A percentile compares a stretch with the other conserved stretches of the same genome.
Conservation (phyloP, 1,284 basidiomycete species). For the Caloboletus inedulis region DNA sequence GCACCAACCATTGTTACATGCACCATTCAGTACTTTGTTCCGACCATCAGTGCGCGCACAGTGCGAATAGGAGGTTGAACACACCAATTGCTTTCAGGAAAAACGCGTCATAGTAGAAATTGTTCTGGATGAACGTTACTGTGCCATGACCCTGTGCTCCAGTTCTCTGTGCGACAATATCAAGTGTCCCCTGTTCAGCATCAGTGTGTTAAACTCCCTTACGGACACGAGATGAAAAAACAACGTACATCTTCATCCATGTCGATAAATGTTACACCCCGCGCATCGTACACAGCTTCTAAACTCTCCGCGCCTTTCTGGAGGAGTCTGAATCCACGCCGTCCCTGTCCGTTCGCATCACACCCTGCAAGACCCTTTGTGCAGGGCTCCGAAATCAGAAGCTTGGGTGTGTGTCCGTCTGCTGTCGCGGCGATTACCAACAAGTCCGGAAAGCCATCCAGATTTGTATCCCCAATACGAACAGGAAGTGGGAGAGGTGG, state of each 20-base stretch:
- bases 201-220: background rate
- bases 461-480: slow-evolving; percentile 86
- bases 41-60: background rate
- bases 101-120: slow-evolving; percentile 98
- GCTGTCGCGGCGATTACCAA: slow-evolving; percentile 60
- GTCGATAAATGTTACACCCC: slow-evolving; percentile 82
- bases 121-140: slow-evolving; percentile 90
- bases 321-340: slow-evolving; percentile 63
- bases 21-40: slow-evolving; percentile 81
- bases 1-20: slow-evolving; percentile 82
- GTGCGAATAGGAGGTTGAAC: slow-evolving; percentile 17
- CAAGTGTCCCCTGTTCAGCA: slow-evolving; percentile 77
- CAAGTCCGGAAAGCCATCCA: slow-evolving; percentile 95
- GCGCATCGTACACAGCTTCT: slow-evolving; percentile 71
- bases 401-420: slow-evolving; percentile 53
- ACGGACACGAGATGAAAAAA: background rate
- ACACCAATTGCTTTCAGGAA: slow-evolving; percentile 93
- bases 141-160: slow-evolving; percentile 63
- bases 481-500: slow-evolving; percentile 75
- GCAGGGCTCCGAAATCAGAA: slow-evolving; percentile 78
- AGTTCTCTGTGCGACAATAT: slow-evolving; percentile 86
- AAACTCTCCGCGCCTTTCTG: slow-evolving; percentile 64
- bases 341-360: slow-evolving; percentile 41
- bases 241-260: slow-evolving; percentile 89
- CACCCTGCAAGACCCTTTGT: slow-evolving; percentile 55